Conservation (phyloP, 129 eudicot genomes). For the Lonicera japonica region DNA sequence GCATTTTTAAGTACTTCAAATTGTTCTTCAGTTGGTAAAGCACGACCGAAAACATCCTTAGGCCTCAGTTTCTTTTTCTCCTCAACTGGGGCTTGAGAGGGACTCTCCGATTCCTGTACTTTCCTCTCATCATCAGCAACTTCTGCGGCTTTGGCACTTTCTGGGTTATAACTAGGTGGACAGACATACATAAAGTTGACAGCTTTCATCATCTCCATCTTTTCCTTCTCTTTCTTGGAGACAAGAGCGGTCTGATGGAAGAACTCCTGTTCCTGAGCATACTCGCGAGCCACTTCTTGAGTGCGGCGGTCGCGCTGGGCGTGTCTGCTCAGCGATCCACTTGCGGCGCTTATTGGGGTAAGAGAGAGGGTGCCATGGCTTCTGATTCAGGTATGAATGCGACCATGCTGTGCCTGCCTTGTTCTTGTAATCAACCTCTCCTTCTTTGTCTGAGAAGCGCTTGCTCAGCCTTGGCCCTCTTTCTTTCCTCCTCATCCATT, state of each 20-base stretch:
- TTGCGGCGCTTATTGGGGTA: constrained; percentile 51
- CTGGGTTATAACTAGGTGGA: constrained; percentile 91
- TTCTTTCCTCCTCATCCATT: constrained; percentile 13
- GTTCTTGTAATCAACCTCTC: constrained; percentile 35
- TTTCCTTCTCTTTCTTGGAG: constrained; percentile 92
- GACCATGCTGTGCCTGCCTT: constrained; percentile 48
- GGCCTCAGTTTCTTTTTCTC: constrained; percentile 67
- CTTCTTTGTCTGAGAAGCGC: constrained; percentile 15
- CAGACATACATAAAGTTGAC: constrained; percentile 93
- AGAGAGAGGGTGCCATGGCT: constrained; percentile 53
- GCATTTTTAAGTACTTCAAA: constrained; percentile 94
- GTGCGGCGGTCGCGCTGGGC: constrained; percentile 32
- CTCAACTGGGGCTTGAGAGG: constrained; percentile 36
- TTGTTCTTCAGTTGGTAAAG: constrained; percentile 87
- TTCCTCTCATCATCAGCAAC: constrained; percentile 61
- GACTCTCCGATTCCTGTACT: constrained; percentile 35
- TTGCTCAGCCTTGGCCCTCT: constrained; percentile 12
- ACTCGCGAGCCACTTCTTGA: constrained; percentile 48
- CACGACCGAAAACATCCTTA: constrained; percentile 89
- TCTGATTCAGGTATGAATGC: constrained; percentile 39
- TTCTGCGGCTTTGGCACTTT: constrained; percentile 98
- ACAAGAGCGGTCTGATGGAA: constrained; percentile 83
- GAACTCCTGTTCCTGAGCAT: constrained; percentile 98
- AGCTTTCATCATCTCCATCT: constrained; percentile 96
- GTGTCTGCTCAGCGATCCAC: constrained; percentile 48